A percentile compares a stretch with the other conserved stretches of the same genome.
These are phyloP conservation scores for Tolypocladium album DNA, from an alignment of 2,329 filamentous ascomycete genomes.

Conservation along the genomic window DNA sequence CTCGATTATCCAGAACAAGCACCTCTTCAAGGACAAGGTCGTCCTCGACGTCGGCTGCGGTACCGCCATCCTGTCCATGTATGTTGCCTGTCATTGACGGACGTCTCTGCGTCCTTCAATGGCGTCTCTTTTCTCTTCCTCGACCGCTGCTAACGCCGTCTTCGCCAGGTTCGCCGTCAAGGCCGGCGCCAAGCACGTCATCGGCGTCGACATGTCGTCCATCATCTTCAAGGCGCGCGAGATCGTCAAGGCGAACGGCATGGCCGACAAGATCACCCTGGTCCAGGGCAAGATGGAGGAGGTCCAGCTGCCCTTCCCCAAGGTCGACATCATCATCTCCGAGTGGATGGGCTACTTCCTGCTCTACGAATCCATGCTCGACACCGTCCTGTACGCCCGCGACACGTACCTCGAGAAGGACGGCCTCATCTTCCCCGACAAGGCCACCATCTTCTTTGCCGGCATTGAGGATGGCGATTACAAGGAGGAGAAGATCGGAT, in stretches of 20 bases:
- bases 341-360: constrained; percentile 99
- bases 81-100: constrained; percentile 23
- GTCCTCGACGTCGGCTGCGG: constrained; percentile 97
- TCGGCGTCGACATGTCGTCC: constrained; percentile 98
- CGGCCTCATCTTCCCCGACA: constrained; percentile 96
- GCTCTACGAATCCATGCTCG: constrained; percentile 97
- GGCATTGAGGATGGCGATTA: constrained; percentile 98
- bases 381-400: constrained; percentile 92
- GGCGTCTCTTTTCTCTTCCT: background rate
- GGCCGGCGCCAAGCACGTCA: constrained; percentile 95
- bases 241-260: constrained; percentile 85
- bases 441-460: constrained; percentile 93
- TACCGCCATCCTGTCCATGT: constrained; percentile 98
- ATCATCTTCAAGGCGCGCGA: constrained; percentile 98
- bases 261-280: constrained; percentile 92
- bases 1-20: constrained; percentile 92
- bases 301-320: constrained; percentile 80
- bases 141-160: background rate
- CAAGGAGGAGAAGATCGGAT: constrained; percentile 99
- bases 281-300: constrained; percentile 99
- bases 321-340: constrained; percentile 99
- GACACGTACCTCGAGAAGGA: constrained; percentile 82
- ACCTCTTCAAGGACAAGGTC: constrained; percentile 73
- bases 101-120: background rate
- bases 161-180: constrained; percentile 79